Evolutionary conservation across 768 basidiomycete species (phyloP).

Genomic region (Dioszegia crocea): DNA sequence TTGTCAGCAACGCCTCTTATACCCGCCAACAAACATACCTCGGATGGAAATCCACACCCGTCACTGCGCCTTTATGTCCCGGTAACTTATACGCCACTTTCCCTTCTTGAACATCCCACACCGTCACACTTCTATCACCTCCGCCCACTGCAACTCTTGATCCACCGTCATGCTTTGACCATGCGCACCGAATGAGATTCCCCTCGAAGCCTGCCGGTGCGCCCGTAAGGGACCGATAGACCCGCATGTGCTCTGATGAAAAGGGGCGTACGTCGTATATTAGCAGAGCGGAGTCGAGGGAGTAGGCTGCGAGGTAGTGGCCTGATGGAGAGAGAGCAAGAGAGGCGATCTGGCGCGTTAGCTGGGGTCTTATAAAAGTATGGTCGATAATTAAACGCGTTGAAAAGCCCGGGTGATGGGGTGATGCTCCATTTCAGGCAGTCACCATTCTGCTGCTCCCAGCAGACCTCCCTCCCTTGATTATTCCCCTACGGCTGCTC

Average conservation of each 20-base stretch:
- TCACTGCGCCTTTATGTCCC: slow-evolving; percentile 94
- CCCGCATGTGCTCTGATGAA: slow-evolving; percentile 72
- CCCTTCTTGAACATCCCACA: slow-evolving; percentile 50
- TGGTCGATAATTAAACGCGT: no score
- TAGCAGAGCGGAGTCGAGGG: slow-evolving; percentile 80
- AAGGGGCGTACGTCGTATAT: slow-evolving; percentile 94
- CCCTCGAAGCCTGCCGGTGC: slow-evolving; percentile 94
- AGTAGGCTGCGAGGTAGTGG: slow-evolving; percentile 79
- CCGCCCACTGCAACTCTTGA: slow-evolving; percentile 52
- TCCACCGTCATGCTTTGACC: slow-evolving; percentile 61
- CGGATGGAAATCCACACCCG: slow-evolving; percentile 92
- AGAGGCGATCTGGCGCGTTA: slow-evolving; percentile 61
- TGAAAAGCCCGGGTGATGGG: no score
- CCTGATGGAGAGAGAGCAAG: slow-evolving; percentile 87
- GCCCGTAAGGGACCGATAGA: slow-evolving; percentile 71
- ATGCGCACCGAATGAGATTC: slow-evolving; percentile 73
- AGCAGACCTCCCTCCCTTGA: not conserved
- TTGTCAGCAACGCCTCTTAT: not conserved
- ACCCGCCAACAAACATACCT: slow-evolving; percentile 60
- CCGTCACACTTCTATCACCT: slow-evolving; percentile 52
- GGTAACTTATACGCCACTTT: slow-evolving; percentile 58
- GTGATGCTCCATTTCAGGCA: no score
- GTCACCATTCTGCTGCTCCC: no score
- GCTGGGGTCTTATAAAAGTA: no score
- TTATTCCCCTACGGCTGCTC: no score